phyloP scores from a whole-genome alignment of 2,329 filamentous ascomycete species.

The Aspergillus caelatus region DNA sequence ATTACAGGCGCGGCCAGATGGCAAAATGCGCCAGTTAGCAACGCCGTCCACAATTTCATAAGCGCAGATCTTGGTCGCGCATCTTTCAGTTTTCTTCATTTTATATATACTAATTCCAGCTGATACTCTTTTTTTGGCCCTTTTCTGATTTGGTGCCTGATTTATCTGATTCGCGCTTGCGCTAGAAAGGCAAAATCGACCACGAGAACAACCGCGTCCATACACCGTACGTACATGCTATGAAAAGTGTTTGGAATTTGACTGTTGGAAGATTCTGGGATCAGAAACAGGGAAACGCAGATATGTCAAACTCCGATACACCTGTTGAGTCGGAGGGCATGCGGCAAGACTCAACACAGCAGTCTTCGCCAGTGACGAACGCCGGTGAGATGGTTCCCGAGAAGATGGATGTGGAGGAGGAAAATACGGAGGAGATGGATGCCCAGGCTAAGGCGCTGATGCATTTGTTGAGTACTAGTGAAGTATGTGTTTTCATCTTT shows the following conservation, averaged over 20 bases:
- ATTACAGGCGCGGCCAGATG: slow-evolving; percentile 1
- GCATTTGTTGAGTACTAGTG: slow-evolving; percentile 50
- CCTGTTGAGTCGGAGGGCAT: slow-evolving; percentile 27
- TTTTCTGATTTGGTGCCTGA: not conserved
- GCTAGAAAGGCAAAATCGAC: not conserved
- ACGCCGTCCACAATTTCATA: not conserved
- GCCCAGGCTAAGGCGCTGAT: slow-evolving; percentile 48
- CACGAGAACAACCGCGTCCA: not conserved
- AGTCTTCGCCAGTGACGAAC: slow-evolving; percentile 32
- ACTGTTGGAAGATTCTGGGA: not conserved
- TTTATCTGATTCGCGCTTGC: not conserved
- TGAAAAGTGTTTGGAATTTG: slow-evolving; percentile 1
- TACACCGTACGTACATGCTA: not conserved
- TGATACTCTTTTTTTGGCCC: no score
- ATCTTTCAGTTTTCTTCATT: not conserved
- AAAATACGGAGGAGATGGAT: slow-evolving; percentile 45
- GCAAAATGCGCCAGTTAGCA: not conserved
- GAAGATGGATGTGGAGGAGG: slow-evolving; percentile 24
- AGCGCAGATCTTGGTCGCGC: not conserved
- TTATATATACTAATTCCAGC: no score
- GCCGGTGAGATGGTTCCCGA: slow-evolving; percentile 16
- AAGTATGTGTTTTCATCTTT: slow-evolving; percentile 26
- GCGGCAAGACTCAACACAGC: slow-evolving; percentile 33
- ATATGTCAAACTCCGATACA: slow-evolving; percentile 32
- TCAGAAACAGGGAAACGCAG: not conserved